Conservation (phyloP, 2,329 filamentous ascomycete species). For the Sporothrix protearum region DNA sequence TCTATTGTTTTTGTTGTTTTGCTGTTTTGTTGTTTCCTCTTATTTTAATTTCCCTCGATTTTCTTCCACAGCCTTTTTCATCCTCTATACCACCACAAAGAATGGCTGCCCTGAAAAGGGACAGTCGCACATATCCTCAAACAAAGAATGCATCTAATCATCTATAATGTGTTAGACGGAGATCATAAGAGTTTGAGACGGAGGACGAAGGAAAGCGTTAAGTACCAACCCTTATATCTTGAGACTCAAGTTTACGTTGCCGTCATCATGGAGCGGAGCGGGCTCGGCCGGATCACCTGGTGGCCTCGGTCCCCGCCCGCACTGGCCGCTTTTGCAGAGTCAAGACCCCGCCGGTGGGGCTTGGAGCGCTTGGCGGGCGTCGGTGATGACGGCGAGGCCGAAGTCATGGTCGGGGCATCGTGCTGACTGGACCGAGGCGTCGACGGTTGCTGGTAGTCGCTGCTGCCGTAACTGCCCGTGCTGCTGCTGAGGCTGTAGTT, state of each 20-base stretch:
- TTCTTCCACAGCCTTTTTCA: neutral
- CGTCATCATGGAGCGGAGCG: constrained; percentile 66
- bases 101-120: neutral
- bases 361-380: constrained; percentile 1
- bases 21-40: neutral
- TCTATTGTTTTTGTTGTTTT: neutral
- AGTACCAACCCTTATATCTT: constrained; percentile 4
- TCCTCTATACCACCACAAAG: neutral
- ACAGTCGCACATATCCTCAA: constrained; percentile 2
- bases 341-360: constrained; percentile 46
- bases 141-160: neutral
- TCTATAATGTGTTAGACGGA: neutral
- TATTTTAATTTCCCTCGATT: too few species aligned
- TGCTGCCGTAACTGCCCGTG: neutral
- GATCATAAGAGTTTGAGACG: neutral
- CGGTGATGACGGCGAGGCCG: constrained; percentile 20
- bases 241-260: constrained; percentile 48
- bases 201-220: neutral
- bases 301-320: constrained; percentile 44
- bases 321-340: constrained; percentile 39
- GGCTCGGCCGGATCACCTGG: constrained; percentile 60
- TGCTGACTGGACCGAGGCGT: constrained; percentile 11
- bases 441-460: constrained; percentile 3
- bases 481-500: neutral
- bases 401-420: neutral